Evolutionary conservation across 1,284 basidiomycete genomes (phyloP).

Genomic region (Ganoderma lucidum): DNA sequence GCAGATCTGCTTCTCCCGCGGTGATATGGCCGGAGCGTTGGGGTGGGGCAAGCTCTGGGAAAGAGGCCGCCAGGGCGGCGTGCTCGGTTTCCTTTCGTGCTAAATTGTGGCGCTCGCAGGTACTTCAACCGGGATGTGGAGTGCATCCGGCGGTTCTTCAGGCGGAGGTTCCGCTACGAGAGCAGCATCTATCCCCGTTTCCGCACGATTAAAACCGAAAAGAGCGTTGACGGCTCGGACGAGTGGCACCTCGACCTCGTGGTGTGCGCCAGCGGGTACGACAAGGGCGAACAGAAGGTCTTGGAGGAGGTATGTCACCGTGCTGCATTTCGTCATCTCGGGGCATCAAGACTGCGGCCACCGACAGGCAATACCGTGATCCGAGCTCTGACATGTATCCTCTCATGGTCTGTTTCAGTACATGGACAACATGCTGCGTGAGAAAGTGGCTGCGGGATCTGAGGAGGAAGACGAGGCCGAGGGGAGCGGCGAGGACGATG

Average conservation of each 20-base stretch:
- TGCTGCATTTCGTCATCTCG: slow-evolving; percentile 10
- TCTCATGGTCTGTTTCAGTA: slow-evolving; percentile 52
- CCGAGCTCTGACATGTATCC: slow-evolving; percentile 7
- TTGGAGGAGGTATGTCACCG: slow-evolving; percentile 76
- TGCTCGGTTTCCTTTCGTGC: slow-evolving; percentile 8
- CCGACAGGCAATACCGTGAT: slow-evolving; percentile 21
- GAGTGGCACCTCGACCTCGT: slow-evolving; percentile 85
- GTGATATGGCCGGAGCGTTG: neutral
- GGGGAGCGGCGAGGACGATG: slow-evolving; percentile 46
- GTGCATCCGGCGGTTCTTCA: slow-evolving; percentile 95
- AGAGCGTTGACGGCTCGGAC: slow-evolving; percentile 47
- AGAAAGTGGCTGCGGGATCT: slow-evolving; percentile 42
- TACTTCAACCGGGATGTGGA: slow-evolving; percentile 99
- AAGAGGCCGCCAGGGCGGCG: neutral
- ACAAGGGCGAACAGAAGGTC: slow-evolving; percentile 80
- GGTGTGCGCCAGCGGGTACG: slow-evolving; percentile 93
- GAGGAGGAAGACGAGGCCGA: slow-evolving; percentile 40
- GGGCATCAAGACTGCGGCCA: slow-evolving; percentile 7
- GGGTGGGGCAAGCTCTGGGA: neutral
- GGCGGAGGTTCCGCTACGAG: slow-evolving; percentile 92
- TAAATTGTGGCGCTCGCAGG: slow-evolving; percentile 53
- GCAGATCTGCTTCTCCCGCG: neutral
- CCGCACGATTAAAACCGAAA: slow-evolving; percentile 58
- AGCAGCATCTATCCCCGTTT: slow-evolving; percentile 90
- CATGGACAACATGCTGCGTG: slow-evolving; percentile 66